Base-by-base conservation (phyloP, 1,284 basidiomycete genomes). In the Naganishia sp. region DNA sequence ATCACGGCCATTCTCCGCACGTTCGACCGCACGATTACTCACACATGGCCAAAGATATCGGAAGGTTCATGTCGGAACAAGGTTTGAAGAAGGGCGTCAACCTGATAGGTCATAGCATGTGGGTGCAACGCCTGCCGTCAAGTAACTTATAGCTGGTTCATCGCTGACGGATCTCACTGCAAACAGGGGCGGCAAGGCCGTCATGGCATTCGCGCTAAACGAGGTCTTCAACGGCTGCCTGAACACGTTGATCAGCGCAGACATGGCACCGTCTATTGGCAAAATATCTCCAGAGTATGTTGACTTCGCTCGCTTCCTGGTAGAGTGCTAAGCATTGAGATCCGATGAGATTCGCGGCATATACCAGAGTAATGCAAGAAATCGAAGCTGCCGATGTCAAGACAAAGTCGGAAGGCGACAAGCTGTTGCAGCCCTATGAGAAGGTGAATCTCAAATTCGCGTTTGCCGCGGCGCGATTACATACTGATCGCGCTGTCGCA, bases 61-160 rank as follows among this genome's bases (percentile, higher is more conserved):
- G 76, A 1, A 66, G 71, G 3, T 84, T 84, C 71, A 72, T 84
- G 65, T 44, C 74, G 5, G 73, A 80, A 28, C 75, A 78, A 2
- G 70, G 74, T 3, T 73, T 84, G 9, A 69, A 68, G 11, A 39
- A 65, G 13, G 50, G 78, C 10, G 79, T 83, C 18, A 80, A 82
- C 44, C 76, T 85, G 15, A 72, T 85, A 43, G 84, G 84, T 0
- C 84, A 85, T 65, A 83, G 82, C 31, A 84, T 85, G 82, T 82
- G 55, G 64, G 80, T 73, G 3, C 1, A n/a, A 9, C n/a, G 16
- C n/a, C 39, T 15, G 31, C 3, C 36, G 28, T 28, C 28, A 28
- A 28, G 28, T 28, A 5, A 28, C 28, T 28, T 28, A 28, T 28
- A 28, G 28, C 28, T 28, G 1, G 28, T 28, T 28, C 28, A 28